phyloP scores from a whole-genome alignment of 148 eudicot species.

The Mesembryanthemum crystallinum region DNA sequence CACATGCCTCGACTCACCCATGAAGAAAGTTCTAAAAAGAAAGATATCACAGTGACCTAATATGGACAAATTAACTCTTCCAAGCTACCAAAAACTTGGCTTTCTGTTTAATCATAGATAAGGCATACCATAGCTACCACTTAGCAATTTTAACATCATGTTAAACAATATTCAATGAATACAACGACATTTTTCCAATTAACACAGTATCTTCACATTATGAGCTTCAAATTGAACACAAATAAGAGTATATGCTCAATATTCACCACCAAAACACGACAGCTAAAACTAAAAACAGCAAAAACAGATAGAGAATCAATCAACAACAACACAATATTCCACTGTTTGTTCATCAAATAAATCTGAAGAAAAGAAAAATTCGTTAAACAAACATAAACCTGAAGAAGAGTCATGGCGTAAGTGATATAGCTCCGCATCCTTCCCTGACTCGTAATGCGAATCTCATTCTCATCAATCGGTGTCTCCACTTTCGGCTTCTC shows the following conservation, averaged over 20 bases:
- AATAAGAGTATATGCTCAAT: not conserved
- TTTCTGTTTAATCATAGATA: not conserved
- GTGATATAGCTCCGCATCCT: conserved; percentile 92
- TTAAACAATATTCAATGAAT: not conserved
- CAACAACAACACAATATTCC: not conserved
- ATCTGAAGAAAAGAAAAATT: not conserved
- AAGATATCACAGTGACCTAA: no score
- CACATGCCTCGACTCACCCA: no score
- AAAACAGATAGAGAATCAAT: not conserved
- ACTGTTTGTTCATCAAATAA: not conserved
- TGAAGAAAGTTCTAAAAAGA: no score
- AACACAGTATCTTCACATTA: not conserved
- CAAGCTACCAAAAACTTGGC: no score
- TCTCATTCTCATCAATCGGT: conserved; percentile 93
- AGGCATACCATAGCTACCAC: not conserved
- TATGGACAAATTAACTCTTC: no score
- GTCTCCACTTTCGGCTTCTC: conserved; percentile 89
- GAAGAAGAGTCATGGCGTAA: conserved; percentile 84
- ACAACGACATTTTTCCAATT: not conserved
- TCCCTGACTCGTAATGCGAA: conserved; percentile 96
- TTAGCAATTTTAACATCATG: not conserved
- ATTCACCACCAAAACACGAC: no score
- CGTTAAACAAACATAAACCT: conserved; percentile 29
- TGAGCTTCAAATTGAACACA: not conserved
- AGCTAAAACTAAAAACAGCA: not conserved